These are phyloP conservation scores for Rhodomyrtus tomentosa DNA, from an alignment of 345 rosid genomes.

Conservation along the genomic window DNA sequence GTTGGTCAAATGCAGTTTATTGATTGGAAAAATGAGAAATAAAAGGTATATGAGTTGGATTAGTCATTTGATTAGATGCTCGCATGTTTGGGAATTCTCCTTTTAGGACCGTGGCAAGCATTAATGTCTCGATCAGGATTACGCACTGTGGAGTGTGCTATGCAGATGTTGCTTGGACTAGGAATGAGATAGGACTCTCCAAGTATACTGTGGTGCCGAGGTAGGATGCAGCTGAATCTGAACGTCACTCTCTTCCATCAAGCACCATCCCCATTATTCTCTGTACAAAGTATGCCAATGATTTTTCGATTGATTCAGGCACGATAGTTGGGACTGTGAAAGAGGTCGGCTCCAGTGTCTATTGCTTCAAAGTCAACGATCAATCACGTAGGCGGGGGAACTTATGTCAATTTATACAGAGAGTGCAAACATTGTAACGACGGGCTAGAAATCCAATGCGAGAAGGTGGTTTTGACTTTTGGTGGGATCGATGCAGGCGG, in stretches of 20 bases:
- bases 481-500: constrained; percentile 68
- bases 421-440: constrained; percentile 59
- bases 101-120: constrained; percentile 41
- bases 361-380: constrained; percentile 53
- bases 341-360: constrained; percentile 66
- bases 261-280: not conserved
- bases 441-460: constrained; percentile 41
- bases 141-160: constrained; percentile 92
- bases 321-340: constrained; percentile 76
- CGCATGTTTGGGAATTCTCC: not conserved
- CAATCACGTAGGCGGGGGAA: constrained; percentile 88
- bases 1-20: not conserved
- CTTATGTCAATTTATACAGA: constrained; percentile 75
- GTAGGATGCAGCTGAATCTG: constrained; percentile 16
- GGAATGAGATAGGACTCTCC: constrained; percentile 47
- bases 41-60: not conserved
- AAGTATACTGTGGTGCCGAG: constrained; percentile 86
- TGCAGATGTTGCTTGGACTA: constrained; percentile 75
- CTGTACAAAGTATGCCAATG: not conserved
- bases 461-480: constrained; percentile 50
- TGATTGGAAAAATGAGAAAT: not conserved
- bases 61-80: not conserved
- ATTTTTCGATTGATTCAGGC: constrained; percentile 19
- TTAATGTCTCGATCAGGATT: constrained; percentile 62
- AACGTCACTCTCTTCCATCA: not conserved